Evolutionary conservation across 2,329 filamentous ascomycete species (phyloP), one percentile per base, ranked within the genome.

Genomic region (Xylariaceae sp.): DNA sequence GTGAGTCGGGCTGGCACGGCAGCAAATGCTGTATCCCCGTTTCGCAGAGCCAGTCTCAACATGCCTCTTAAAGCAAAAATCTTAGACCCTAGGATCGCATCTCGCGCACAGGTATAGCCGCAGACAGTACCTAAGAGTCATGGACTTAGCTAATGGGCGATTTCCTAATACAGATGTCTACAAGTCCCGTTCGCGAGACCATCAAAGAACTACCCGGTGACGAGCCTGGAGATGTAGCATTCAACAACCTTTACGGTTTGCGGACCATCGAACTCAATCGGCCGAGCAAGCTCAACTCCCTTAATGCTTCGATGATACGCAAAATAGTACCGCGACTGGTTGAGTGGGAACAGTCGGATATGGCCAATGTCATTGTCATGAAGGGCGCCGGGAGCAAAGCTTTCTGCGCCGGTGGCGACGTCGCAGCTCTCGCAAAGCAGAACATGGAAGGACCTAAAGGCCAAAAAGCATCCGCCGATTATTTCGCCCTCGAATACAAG

Each of bases 401-500:
- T 20, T 88, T 99, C 64, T 99, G 94, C 71, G 92, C 94, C 2
- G 94, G 94, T 63, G 94, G 94, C 54, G 94, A 99, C 72, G 92
- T 99, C 33, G 82, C 84, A 15, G 85, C 81, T 36, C 84, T 99
- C 58, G 93, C 92, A 30, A 61, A 82, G 58, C 82, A 85, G 72
- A 97, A 96, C 72, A 74, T 81, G 69, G 67, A 84, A 55, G 86
- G 89, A 1, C 66, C 74, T 3, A 79, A 87, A 62, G 92, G 92
- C 26, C 87, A 91, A 75, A 77, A 86, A 67, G 80, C 81, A 65
- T 96, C 92, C 23, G 78, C 83, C 41, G 86, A 92, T 45, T 99
- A 95, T 80, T 99, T 99, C 71, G 91, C 78, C 10, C 86, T 94
- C 52, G 95, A 99, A 86, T 99, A 97, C 81, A 88, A 91, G 76